These are phyloP conservation scores for Phaeosphaeria sp. DNA, from an alignment of 2,329 filamentous ascomycete genomes.

Conservation along the genomic window DNA sequence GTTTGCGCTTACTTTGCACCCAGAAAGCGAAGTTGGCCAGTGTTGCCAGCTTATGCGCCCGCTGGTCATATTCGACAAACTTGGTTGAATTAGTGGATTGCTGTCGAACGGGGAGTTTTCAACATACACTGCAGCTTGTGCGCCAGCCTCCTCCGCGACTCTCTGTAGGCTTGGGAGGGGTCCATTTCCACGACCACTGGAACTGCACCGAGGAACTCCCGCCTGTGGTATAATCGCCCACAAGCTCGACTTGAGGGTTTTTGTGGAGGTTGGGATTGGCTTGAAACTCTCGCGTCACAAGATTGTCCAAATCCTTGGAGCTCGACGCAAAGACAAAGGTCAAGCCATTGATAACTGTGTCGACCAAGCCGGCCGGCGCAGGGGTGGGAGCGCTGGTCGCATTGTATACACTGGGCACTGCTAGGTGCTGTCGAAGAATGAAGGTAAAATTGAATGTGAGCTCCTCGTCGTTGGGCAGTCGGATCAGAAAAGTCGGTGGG, in stretches of 20 bases:
- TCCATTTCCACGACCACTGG: constrained; percentile 97
- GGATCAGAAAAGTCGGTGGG: constrained; percentile 79
- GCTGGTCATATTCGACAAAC: constrained; percentile 97
- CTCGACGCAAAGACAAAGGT: constrained; percentile 93
- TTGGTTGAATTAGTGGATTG: constrained; percentile 47
- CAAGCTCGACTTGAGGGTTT: constrained; percentile 91
- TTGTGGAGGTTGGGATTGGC: constrained; percentile 97
- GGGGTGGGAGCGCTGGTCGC: constrained; percentile 58
- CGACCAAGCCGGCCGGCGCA: constrained; percentile 51
- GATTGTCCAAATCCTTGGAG: constrained; percentile 84
- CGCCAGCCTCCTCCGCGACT: constrained; percentile 92
- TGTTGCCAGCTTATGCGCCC: constrained; percentile 86
- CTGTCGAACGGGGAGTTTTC: constrained; percentile 30
- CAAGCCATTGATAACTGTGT: constrained; percentile 84
- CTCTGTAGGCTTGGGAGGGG: constrained; percentile 80
- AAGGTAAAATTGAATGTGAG: constrained; percentile 94
- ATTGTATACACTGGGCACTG: constrained; percentile 48
- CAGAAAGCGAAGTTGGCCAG: constrained; percentile 94
- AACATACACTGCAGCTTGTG: constrained; percentile 82
- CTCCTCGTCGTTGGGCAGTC: constrained; percentile 89
- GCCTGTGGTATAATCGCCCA: constrained; percentile 88
- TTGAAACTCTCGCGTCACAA: constrained; percentile 94
- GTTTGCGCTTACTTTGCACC: constrained; percentile 73
- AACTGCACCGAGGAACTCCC: constrained; percentile 87
- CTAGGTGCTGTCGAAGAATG: constrained; percentile 67